These are phyloP conservation scores for Leccinum sublutescens DNA, from an alignment of 768 basidiomycete species.

Conservation along the genomic window DNA sequence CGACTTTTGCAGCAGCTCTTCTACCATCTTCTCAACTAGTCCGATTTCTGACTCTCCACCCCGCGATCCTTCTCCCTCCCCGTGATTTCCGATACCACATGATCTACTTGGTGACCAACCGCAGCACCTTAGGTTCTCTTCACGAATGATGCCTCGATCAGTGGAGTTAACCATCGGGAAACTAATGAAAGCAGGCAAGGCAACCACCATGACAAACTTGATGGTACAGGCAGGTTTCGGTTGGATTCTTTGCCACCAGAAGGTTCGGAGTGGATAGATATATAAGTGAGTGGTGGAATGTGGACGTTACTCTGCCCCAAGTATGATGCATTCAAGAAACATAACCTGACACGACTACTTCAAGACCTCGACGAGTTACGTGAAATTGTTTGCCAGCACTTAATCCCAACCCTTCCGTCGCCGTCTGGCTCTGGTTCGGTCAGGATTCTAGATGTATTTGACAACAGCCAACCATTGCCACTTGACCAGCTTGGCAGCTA, in stretches of 20 bases:
- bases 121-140: constrained; percentile 71
- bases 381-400: constrained; percentile 71
- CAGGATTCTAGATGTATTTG: constrained; percentile 37
- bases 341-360: constrained; percentile 77
- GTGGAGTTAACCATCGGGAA: constrained; percentile 88
- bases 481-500: constrained; percentile 74
- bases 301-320: constrained; percentile 93
- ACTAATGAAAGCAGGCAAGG: constrained; percentile 84
- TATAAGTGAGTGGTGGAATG: constrained; percentile 37
- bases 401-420: constrained; percentile 50
- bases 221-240: constrained; percentile 82
- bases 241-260: constrained; percentile 83
- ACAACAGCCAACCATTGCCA: constrained; percentile 70
- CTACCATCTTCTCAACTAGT: constrained; percentile 90
- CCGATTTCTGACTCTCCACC: constrained; percentile 57
- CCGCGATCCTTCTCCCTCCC: constrained; percentile 65
- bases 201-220: constrained; percentile 83
- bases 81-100: constrained; percentile 83
- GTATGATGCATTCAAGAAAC: constrained; percentile 85
- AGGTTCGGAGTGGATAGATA: constrained; percentile 61
- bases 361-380: constrained; percentile 52
- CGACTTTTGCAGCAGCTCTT: constrained; percentile 86
- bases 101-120: constrained; percentile 79
- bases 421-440: constrained; percentile 21
- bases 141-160: constrained; percentile 76